Evolutionary conservation across 2,329 filamentous ascomycete genomes (phyloP), one percentile per base, ranked within the genome.

Genomic region (Colletotrichum spinosum): DNA sequence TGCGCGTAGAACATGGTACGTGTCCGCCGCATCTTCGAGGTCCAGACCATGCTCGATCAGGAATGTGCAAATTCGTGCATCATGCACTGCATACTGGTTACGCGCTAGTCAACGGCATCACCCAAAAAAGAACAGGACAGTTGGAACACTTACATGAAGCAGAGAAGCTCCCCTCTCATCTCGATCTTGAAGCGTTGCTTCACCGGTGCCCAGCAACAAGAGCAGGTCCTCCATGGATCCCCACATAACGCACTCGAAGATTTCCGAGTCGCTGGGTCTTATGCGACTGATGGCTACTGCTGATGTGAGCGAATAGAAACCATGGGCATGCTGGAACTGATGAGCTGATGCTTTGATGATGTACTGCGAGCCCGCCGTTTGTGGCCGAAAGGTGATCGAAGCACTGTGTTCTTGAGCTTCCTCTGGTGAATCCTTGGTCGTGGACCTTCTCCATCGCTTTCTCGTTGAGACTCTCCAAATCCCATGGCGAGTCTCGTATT

Each of bases 171-270:
- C 55, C 34, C 8, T 13, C 7, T 59, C 55, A 3, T 59, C 46
- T 9, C 46, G 46, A 13, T 59, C 55, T 8, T 59, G 55, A 2
- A 59, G 13, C 1, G 55, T 44, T 8, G 55, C 55, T 15, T 59
- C 46, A 1, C 48, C 55, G 9, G 13, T n/a, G 1, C 37, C n/a
- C 4, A 59, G n/a, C 6, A 52, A 39, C 2, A 3, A 48, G 1
- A 51, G 3, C 5, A 58, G 35, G 1, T 37, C 46, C 3, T 33
- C 5, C 8, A 38, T 42, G 2, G 33, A 11, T 2, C 46, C 46
- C 4, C 6, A 11, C 10, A 8, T 42, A 6, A 51, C 38, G 4
- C 38, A 58, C 0, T 10, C 1, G 1, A 58, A 58, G 6, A 58
- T 13, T n/a, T 3, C 9, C 0, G 55, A 58, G n/a, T 8, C 7